These are phyloP conservation scores for Coemansia sp. DNA, from an alignment of 192 early-diverging fungal genomes.

Conservation along the genomic window DNA sequence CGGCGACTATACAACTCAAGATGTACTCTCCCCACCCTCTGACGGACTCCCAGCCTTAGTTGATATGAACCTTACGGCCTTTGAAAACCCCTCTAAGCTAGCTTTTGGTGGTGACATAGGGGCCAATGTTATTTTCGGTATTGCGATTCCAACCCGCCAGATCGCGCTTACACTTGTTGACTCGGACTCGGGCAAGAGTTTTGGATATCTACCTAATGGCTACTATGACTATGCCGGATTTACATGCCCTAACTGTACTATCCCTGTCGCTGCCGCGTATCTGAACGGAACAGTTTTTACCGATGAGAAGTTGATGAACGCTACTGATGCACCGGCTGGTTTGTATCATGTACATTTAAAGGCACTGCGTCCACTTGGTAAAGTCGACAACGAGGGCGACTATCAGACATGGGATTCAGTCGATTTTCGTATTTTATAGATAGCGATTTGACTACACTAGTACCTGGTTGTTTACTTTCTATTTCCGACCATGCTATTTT, in stretches of 20 bases:
- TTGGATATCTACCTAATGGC: conserved; percentile 33
- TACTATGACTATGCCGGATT: conserved; percentile 15
- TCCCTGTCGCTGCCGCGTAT: neutral
- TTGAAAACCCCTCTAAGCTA: conserved; percentile 20
- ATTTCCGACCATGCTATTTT: neutral
- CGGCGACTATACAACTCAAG: conserved; percentile 32
- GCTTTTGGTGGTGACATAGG: conserved; percentile 6
- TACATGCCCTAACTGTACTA: conserved; percentile 15
- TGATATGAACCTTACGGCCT: conserved; percentile 1
- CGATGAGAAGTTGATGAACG: conserved; percentile 12
- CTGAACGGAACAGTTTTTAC: conserved; percentile 14
- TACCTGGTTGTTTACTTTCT: neutral
- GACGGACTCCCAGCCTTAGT: conserved; percentile 19
- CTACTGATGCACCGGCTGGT: conserved; percentile 24
- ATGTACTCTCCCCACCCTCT: conserved; percentile 20
- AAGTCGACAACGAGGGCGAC: conserved; percentile 23
- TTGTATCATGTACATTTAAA: conserved; percentile 30
- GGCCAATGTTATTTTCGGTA: neutral
- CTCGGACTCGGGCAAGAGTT: conserved; percentile 9
- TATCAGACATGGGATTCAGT: conserved; percentile 49
- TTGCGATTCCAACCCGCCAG: conserved; percentile 29
- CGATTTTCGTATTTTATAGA: conserved; percentile 20
- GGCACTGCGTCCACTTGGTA: conserved; percentile 43
- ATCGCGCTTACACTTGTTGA: conserved; percentile 20
- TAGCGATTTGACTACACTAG: neutral